Base-by-base conservation (phyloP, 2,329 filamentous ascomycete species). In the Tolypocladium amazonense region DNA sequence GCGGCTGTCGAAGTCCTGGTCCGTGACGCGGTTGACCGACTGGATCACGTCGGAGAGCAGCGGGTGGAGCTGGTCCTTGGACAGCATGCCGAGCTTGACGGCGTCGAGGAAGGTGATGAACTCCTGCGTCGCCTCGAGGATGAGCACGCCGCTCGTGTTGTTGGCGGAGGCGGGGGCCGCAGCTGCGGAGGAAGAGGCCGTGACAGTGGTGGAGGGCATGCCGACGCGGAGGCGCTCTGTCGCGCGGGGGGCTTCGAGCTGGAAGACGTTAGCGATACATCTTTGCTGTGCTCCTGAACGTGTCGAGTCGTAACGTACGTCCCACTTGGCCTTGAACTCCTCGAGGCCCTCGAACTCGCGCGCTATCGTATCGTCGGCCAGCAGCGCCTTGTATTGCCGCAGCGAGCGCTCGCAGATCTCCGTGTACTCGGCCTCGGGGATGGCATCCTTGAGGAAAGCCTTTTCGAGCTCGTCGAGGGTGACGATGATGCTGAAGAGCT, bases 81-180 rank as follows among this genome's bases (percentile, higher is more conserved):
- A 93, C 14, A 96, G 81, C 68, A 97, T 85, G 53, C 93, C 92
- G 59, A 99, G 85, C 71, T 92, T 92, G 67, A 99, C 82, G 20
- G 94, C 95, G 71, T 99, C 94, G 58, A 99, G 83, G 70, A 99
- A 93, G 0, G 94, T 99, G 73, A 99, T 99, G 73, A 99, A 99
- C 72, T 97, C 95, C 73, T 99, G 92, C 0, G 93, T 97, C 1
- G 94, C 94, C 64, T 93, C 88, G 50, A 95, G 79, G 61, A 97
- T 95, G 41, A 97, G 74, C 3, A 85, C 78, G 12, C 85, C 83
- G 63, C 81, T 82, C 41, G 80, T 79, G 65, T 79, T 81, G 67
- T 77, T 77, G 55, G 76, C 70, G 37, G 76, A 72, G 20, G 77
- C 73, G 3, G 79, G 75, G 30, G 77, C 74, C 61, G 70, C 74